These are phyloP conservation scores for Alternaria incomplexa DNA, from an alignment of 2,329 filamentous ascomycete species.

Conservation along the genomic window DNA sequence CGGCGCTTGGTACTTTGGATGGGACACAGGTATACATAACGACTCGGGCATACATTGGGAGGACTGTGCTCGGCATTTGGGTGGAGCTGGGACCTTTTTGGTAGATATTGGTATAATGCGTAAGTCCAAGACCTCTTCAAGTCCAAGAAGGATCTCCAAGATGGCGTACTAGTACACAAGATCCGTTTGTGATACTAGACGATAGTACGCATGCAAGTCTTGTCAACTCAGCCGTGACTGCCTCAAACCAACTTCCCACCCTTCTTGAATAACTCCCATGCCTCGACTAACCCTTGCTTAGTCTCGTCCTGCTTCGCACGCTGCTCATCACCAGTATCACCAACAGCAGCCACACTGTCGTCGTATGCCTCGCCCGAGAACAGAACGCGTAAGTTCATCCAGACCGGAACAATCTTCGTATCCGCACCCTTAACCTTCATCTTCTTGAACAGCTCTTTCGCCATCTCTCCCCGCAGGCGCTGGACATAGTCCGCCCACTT, in stretches of 20 bases:
- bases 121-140: not conserved
- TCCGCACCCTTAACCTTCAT: not conserved
- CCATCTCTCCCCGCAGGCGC: conserved; percentile 20
- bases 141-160: not conserved
- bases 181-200: not conserved
- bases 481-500: conserved; percentile 26
- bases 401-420: conserved; percentile 23
- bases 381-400: conserved; percentile 31
- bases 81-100: not conserved
- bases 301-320: conserved; percentile 13
- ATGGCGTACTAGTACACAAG: not conserved
- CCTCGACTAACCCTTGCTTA: conserved; percentile 13
- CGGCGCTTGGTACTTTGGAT: not conserved
- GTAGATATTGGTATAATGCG: not conserved
- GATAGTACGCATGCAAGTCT: not conserved
- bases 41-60: not conserved
- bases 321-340: not conserved
- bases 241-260: not conserved
- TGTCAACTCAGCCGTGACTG: not conserved
- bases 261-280: conserved; percentile 25
- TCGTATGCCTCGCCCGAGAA: conserved; percentile 31
- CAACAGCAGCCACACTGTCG: not conserved
- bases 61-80: not conserved
- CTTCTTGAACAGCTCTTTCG: conserved; percentile 15
- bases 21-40: not conserved